Conservation (phyloP, 768 basidiomycete species). For the Hericium erinaceus region DNA sequence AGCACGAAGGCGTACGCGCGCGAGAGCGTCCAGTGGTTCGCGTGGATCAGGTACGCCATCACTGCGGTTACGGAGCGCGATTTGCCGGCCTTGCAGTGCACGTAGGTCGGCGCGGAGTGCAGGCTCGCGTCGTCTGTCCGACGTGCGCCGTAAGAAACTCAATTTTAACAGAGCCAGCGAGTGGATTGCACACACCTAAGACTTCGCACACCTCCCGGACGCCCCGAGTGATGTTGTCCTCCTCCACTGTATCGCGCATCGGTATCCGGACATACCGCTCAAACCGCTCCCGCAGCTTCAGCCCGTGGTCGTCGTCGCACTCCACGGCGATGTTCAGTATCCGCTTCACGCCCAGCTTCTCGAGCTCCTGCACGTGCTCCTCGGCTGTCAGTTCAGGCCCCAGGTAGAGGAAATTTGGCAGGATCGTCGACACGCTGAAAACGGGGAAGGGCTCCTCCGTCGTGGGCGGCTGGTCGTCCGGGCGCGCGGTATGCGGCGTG, state of each 20-base stretch:
- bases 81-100: conserved; percentile 95
- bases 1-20: conserved; percentile 87
- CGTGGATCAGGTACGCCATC: conserved; percentile 95
- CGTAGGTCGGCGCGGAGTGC: conserved; percentile 83
- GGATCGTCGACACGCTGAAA: conserved; percentile 84
- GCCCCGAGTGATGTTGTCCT: conserved; percentile 75
- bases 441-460: conserved; percentile 51
- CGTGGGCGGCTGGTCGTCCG: conserved; percentile 52
- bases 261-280: conserved; percentile 82
- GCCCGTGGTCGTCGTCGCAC: conserved; percentile 77
- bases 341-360: conserved; percentile 68
- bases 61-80: conserved; percentile 94
- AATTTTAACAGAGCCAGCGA: background rate
- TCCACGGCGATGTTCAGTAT: conserved; percentile 90
- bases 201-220: conserved; percentile 81
- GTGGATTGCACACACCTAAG: conserved; percentile 51
- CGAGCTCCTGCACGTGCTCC: conserved; percentile 70
- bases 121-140: conserved; percentile 79
- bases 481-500: conserved; percentile 57
- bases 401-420: conserved; percentile 85
- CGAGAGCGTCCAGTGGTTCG: conserved; percentile 93
- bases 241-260: conserved; percentile 94
- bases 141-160: background rate
- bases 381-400: conserved; percentile 70
- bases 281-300: conserved; percentile 59